These are phyloP conservation scores for Russula earlei DNA, from an alignment of 768 basidiomycete genomes.

Conservation along the genomic window DNA sequence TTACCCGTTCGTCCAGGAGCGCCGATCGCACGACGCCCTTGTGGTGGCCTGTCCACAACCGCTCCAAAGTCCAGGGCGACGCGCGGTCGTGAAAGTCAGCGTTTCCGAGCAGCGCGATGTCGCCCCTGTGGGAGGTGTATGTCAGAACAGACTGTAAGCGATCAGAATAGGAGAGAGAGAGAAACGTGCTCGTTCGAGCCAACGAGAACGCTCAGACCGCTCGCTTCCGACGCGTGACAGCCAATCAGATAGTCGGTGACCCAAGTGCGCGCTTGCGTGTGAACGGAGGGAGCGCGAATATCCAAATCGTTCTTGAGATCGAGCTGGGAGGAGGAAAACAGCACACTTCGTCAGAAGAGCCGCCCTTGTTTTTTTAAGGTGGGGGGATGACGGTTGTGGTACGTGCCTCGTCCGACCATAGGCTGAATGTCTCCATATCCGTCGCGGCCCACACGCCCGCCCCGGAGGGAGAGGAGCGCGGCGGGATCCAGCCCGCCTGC, in stretches of 20 bases:
- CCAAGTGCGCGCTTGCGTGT: slow-evolving; percentile 51
- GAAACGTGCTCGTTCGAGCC: slow-evolving; percentile 63
- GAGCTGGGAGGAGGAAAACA: slow-evolving; percentile 41
- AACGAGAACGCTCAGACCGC: slow-evolving; percentile 46
- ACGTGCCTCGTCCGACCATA: slow-evolving; percentile 66
- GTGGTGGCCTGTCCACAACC: slow-evolving; percentile 25
- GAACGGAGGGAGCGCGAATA: slow-evolving; percentile 56
- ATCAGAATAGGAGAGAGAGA: background rate
- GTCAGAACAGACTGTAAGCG: background rate
- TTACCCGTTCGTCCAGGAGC: slow-evolving; percentile 28
- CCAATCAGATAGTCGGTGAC: slow-evolving; percentile 71
- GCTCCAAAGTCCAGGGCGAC: slow-evolving; percentile 26
- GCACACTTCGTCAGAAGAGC: background rate
- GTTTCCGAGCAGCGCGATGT: slow-evolving; percentile 26
- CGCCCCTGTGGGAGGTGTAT: slow-evolving; percentile 23
- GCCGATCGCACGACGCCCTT: slow-evolving; percentile 27
- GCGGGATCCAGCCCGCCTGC: slow-evolving; percentile 59
- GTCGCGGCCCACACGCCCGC: slow-evolving; percentile 72
- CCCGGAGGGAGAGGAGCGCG: slow-evolving; percentile 24
- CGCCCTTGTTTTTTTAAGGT: background rate
- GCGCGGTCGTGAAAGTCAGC: slow-evolving; percentile 20
- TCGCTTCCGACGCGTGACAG: slow-evolving; percentile 31
- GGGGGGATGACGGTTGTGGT: background rate
- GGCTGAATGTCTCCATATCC: slow-evolving; percentile 91
- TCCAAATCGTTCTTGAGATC: slow-evolving; percentile 49